Evolutionary conservation across 257 asterid genomes (phyloP).

Genomic region (Parsonsia alboflavescens): DNA sequence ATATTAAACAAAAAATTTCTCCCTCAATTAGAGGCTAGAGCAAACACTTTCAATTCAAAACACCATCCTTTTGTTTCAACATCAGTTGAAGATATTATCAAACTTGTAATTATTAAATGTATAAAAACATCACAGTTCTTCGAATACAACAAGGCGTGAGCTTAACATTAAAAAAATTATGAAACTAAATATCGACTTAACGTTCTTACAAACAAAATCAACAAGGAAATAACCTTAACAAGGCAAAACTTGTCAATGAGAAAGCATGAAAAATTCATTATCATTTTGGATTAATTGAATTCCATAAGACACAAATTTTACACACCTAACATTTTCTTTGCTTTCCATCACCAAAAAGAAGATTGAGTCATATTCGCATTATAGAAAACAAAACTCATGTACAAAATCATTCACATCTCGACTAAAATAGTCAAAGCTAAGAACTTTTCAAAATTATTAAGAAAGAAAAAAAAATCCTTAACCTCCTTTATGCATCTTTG

Average conservation of each 20-base stretch:
- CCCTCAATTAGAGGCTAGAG: constrained; percentile 16
- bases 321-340: background rate
- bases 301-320: background rate
- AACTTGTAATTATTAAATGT: background rate
- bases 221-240: background rate
- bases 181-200: background rate
- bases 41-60: constrained; percentile 12
- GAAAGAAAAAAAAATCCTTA: background rate
- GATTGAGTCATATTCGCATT: background rate
- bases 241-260: background rate
- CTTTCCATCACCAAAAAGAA: background rate
- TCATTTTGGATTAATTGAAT: background rate
- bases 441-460: background rate
- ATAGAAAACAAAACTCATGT: background rate
- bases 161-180: background rate
- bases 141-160: constrained; percentile 1
- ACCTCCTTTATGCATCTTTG: background rate
- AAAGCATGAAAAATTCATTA: background rate
- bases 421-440: background rate
- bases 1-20: constrained; percentile 13
- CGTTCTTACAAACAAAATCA: background rate
- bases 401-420: too few relatives aligned
- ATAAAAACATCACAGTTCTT: background rate
- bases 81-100: background rate
- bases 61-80: background rate